Base-by-base conservation (phyloP, 495 filamentous ascomycete species). In the Podospora pseudoanserina region DNA sequence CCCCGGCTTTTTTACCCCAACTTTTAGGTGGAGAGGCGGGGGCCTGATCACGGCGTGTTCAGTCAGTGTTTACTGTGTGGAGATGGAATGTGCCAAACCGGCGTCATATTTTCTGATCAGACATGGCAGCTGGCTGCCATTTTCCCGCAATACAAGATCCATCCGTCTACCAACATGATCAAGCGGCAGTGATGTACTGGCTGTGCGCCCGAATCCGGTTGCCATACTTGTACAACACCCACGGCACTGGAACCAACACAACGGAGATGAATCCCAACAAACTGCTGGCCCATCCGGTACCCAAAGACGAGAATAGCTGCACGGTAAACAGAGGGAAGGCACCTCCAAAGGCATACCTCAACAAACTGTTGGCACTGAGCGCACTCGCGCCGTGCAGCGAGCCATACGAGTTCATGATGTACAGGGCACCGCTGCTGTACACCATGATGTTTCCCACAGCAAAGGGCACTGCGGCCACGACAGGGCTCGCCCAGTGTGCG, bases 261-360 rank as follows among this genome's bases (percentile, higher is more conserved):
- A 90, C 71, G 2, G 86, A 80, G 44, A 90, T 73, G 66, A 89
- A 87, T 0, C 82, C 87, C 23, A 89, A 72, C 34, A 89, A 61
- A 75, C 81, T 85, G 0, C 82, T 86, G 16, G 87, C 87, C 87
- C 87, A 89, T 39, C 78, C 81, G 54, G 82, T 78, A 18, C 85
- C 86, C 2, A 68, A 84, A 87, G 82, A 89, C 85, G 86, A 44
- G 32, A 60, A 60, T 18, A 44, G 86, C 65, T 84, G 82, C 13
- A 86, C 70, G 5, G 85, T 86, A 63, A 88, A 88, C 0, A 92
- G 80, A 4, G 90, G 90, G 69, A 91, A 91, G 6, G 79, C 84
- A 27, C 85, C 86, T 0, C 84, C 88, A 23, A 88, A 67, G 0
- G 76, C 71, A 69, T 92, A 92, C 30, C 90, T 81, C 5, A 86